These are phyloP conservation scores for Colletotrichum chrysophilum DNA, from an alignment of 2,329 filamentous ascomycete genomes.

Conservation along the genomic window DNA sequence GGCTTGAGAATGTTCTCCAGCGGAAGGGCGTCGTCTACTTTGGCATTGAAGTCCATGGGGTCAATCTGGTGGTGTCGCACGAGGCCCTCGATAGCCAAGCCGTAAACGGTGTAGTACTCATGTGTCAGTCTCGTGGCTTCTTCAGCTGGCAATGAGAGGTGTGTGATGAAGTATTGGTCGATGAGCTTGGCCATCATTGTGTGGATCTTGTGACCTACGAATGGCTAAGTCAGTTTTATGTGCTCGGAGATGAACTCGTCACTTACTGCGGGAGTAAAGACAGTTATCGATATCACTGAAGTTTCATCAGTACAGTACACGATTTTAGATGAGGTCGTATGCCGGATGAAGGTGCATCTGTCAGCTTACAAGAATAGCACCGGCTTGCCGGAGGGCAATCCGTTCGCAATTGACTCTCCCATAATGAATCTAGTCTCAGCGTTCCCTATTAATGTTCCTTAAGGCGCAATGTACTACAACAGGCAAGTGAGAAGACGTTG, in stretches of 20 bases:
- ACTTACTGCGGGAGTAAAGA: slow-evolving; percentile 81
- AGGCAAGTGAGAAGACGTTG: not conserved
- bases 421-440: not conserved
- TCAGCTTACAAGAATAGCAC: not conserved
- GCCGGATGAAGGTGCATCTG: not conserved
- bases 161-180: slow-evolving; percentile 64
- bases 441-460: not conserved
- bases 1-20: slow-evolving; percentile 87
- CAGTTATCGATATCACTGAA: slow-evolving; percentile 97
- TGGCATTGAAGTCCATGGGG: slow-evolving; percentile 89
- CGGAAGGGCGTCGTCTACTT: slow-evolving; percentile 94
- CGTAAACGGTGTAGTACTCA: slow-evolving; percentile 95
- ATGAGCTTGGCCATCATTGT: slow-evolving; percentile 89
- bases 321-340: not conserved
- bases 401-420: not conserved
- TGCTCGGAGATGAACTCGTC: fast-evolving
- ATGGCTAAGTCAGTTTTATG: not conserved
- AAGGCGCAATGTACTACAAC: not conserved
- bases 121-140: slow-evolving; percentile 85
- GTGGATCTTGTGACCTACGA: slow-evolving; percentile 75
- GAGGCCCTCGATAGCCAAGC: slow-evolving; percentile 92
- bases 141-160: slow-evolving; percentile 75
- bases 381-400: fast-evolving
- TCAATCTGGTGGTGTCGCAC: slow-evolving; percentile 95
- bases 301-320: not conserved